Evolutionary conservation across 768 basidiomycete species (phyloP), one percentile per base, ranked within the genome.

Genomic region (Leccinum sublutescens): DNA sequence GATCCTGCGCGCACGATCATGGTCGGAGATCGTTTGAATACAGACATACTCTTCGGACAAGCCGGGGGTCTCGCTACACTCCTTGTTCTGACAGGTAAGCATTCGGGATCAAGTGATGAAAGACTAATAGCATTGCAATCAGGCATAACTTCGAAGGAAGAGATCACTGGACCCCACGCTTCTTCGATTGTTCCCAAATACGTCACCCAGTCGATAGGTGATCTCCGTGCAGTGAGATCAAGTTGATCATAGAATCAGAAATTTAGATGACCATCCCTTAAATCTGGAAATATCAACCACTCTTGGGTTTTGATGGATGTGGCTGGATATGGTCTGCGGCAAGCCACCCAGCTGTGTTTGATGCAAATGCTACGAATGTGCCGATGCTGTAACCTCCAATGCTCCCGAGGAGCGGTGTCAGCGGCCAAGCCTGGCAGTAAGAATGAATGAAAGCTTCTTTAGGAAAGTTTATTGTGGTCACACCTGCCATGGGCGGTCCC

Each of bases 401-500:
- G 19, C 89, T 84, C 21, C 90, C 88, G 64, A 84, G 85, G 12
- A 89, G 83, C 12, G 89, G 86, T 1, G 89, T 88, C 56, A 94
- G 77, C 12, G 93, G 93, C 88, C 90, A 95, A 25, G 87, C 84
- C 90, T 94, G 58, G 10, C n/a, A 29, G n/a, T 5, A 45, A 29
- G 11, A 50, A 25, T 49, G 36, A 56, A 51, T n/a, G 8, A 12
- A n/a, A n/a, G 19, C 23, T 19, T 45, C 12, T 23, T 36, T 6
- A 53, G 25, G 11, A 64, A 60, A 54, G 54, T 40, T 55, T n/a
- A 60, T n/a, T 61, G 43, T 25, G 51, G 29, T 50, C 84, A 57
- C 55, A 91, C 94, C 88, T 98, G 96, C 95, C 95, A 98, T 7
- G 95, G 93, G 38, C 93, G 82, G 68, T 95, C 95, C 96, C 96